Conservation (phyloP, 176 grass and related monocot species). For the Tillandsia fasciculata region DNA sequence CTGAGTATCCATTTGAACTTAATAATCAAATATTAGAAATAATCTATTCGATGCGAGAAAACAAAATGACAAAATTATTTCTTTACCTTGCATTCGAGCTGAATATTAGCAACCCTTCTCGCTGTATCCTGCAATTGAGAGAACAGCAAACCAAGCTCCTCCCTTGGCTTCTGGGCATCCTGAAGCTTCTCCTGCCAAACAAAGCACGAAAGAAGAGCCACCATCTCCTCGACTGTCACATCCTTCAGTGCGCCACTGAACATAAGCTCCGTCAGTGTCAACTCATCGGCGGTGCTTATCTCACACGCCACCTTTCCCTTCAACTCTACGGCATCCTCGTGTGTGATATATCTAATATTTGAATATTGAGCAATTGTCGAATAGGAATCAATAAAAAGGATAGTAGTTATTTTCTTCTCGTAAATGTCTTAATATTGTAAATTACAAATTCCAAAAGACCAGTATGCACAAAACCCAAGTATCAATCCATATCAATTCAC, state of each 20-base stretch:
- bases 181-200: conserved; percentile 91
- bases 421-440: no score
- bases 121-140: conserved; percentile 41
- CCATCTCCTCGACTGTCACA: conserved; percentile 72
- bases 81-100: conserved; percentile 81
- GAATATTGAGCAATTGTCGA: background rate
- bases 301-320: conserved; percentile 94
- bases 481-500: no score
- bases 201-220: conserved; percentile 85
- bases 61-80: background rate
- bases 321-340: conserved; percentile 73
- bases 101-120: conserved; percentile 33
- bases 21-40: background rate
- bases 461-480: no score
- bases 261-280: conserved; percentile 87
- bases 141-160: conserved; percentile 59
- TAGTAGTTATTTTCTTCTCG: background rate
- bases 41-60: background rate
- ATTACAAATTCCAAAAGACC: no score
- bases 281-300: conserved; percentile 70
- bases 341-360: conserved; percentile 30
- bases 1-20: background rate
- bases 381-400: background rate
- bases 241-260: conserved; percentile 84
- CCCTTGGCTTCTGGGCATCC: conserved; percentile 74